Percentiles rank a stretch among this genome's conserved stretches.
These are phyloP conservation scores for Solanum megistacrolobum DNA, from an alignment of 257 asterid genomes.

Conservation along the genomic window DNA sequence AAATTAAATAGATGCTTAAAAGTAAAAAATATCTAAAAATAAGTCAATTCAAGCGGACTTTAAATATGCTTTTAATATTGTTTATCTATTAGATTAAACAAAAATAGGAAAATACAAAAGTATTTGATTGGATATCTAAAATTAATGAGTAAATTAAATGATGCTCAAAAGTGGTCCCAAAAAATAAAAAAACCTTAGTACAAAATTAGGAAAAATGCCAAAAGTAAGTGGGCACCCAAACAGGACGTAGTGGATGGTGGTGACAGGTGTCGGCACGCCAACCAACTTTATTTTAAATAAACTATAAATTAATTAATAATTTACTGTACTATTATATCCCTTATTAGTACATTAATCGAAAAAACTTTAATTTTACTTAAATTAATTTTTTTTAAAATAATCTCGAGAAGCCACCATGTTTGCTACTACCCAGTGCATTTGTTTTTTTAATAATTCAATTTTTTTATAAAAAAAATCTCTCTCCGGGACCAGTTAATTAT, in stretches of 20 bases:
- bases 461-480: not conserved
- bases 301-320: not conserved
- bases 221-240: not conserved
- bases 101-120: not conserved
- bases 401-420: not conserved
- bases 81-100: no score
- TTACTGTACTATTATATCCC: not conserved
- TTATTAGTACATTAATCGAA: not conserved
- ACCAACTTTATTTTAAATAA: not conserved
- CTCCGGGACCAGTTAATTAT: not conserved
- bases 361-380: not conserved
- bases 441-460: not conserved
- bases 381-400: no score
- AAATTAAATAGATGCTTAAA: no score
- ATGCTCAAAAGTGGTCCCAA: not conserved
- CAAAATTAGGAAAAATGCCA: not conserved
- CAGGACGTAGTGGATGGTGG: not conserved
- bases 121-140: not conserved
- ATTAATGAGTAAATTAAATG: not conserved
- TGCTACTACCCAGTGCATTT: not conserved
- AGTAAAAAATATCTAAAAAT: no score
- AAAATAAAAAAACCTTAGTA: not conserved
- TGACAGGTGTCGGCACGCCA: constrained; percentile 1
- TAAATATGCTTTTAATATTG: not conserved
- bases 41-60: no score